Conservation (phyloP, 805 yeast species). For the Allodekkera sacchari region DNA sequence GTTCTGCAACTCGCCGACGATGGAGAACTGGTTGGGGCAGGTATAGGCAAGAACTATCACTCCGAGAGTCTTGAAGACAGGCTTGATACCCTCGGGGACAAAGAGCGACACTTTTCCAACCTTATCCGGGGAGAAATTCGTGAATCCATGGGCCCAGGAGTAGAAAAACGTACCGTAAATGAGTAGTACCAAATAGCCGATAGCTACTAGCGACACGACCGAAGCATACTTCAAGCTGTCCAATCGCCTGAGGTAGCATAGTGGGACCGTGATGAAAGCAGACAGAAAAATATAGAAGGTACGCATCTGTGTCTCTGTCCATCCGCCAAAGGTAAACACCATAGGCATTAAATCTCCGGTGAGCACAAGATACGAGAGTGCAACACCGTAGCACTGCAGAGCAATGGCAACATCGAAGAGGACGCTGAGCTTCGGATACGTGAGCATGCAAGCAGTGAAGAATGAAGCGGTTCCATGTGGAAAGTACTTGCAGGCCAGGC, state of each 20-base stretch:
- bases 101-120: conserved; percentile 35
- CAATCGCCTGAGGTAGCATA: conserved; percentile 51
- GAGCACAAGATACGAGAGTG: conserved; percentile 60
- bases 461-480: conserved; percentile 60
- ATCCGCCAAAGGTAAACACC: conserved; percentile 31
- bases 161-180: conserved; percentile 42
- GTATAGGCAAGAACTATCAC: conserved; percentile 75
- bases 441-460: conserved; percentile 59
- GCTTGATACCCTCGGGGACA: conserved; percentile 33
- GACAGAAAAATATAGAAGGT: conserved; percentile 50
- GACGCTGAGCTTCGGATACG: conserved; percentile 62
- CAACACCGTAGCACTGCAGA: conserved; percentile 74
- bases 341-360: conserved; percentile 73
- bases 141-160: conserved; percentile 17
- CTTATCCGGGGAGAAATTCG: conserved; percentile 35
- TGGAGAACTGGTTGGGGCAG: conserved; percentile 74
- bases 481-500: conserved; percentile 46
- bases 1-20: conserved; percentile 59
- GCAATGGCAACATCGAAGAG: conserved; percentile 71
- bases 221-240: conserved; percentile 68
- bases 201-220: conserved; percentile 58
- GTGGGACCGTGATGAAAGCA: conserved; percentile 48
- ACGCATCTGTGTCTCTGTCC: conserved; percentile 23
- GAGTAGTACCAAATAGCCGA: conserved; percentile 50
- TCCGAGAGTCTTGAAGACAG: conserved; percentile 56